Base-by-base conservation (phyloP, 2,329 filamentous ascomycete species). In the Botrytis squamosa region DNA sequence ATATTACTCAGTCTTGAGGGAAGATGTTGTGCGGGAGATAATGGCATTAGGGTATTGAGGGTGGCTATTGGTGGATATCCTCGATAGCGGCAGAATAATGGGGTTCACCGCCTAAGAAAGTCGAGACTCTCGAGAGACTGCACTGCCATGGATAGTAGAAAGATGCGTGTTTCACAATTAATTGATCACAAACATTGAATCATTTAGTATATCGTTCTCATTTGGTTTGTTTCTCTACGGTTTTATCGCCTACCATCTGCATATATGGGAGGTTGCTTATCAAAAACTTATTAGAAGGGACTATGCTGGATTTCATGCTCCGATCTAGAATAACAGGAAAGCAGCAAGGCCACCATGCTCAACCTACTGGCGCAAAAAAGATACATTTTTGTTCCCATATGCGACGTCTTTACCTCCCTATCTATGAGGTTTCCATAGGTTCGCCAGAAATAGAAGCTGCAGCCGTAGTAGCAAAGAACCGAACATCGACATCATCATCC, bases 401-500 rank as follows among this genome's bases (percentile, higher is more conserved):
- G 70, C 66, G 71, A 70, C 74, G 77, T 77, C 78, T 79, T 77
- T 76, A 78, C 77, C 78, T 71, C 77, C 80, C 77, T 78, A 81
- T 82, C 78, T 81, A 85, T 76, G 85, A 87, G 76, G 85, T 89
- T 80, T 86, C 84, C 86, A 87, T 88, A 75, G 83, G 84, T 80
- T 88, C 87, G 75, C 84, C 84, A 77, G 85, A 78, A 69, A 81
- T 78, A 80, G 80, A 84, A 74, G 83, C 90, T 75, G 92, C 91
- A 67, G 96, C 95, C 77, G 93, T 97, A 75, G 94, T 97, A 77
- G 96, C 96, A 85, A 97, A 99, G 86, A 95, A 99, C 83, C 96
- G 91, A 81, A 99, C 96, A 85, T 99, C 96, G 79, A 98, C 95
- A 85, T 99, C 96, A 78, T 97, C 93, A 82, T 99, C 96, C 85